Evolutionary conservation across 352 stramenopile species (phyloP).

Genomic region (Globisporangium carolinianum): DNA sequence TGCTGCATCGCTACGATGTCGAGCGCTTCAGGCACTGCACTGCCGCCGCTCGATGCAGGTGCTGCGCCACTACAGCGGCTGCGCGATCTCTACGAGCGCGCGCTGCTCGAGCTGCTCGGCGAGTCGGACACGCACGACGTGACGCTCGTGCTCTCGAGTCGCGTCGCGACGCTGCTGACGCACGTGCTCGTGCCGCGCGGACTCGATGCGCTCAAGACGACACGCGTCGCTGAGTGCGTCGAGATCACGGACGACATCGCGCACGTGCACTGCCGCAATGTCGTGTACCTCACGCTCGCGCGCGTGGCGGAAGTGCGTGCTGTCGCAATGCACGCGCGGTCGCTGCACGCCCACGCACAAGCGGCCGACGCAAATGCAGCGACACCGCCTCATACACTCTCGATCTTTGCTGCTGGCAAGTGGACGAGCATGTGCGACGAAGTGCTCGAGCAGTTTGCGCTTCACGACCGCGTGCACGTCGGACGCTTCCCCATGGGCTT

Average conservation of each 20-base stretch:
- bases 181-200: constrained; percentile 46
- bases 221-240: constrained; percentile 41
- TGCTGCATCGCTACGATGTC: background rate
- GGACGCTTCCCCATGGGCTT: constrained; percentile 40
- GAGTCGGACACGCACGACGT: constrained; percentile 24
- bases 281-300: constrained; percentile 46
- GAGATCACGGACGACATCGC: constrained; percentile 44
- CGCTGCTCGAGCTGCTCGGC: constrained; percentile 30
- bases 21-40: constrained; percentile 2
- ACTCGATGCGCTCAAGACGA: constrained; percentile 24
- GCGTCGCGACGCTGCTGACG: constrained; percentile 47
- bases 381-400: constrained; percentile 13
- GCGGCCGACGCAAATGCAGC: background rate
- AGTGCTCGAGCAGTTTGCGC: constrained; percentile 24
- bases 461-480: constrained; percentile 33
- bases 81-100: constrained; percentile 33
- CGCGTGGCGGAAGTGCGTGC: constrained; percentile 35
- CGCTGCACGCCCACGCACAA: constrained; percentile 20
- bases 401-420: constrained; percentile 34
- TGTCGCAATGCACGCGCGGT: constrained; percentile 32
- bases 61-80: constrained; percentile 14
- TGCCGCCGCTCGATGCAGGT: constrained; percentile 7
- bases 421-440: constrained; percentile 51
- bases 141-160: constrained; percentile 48
- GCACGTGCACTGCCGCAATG: constrained; percentile 17